A percentile compares a stretch with the other conserved stretches of the same genome.
Conservation (phyloP, 495 filamentous ascomycete genomes). For the Hyphodiscus hymeniophilus region DNA sequence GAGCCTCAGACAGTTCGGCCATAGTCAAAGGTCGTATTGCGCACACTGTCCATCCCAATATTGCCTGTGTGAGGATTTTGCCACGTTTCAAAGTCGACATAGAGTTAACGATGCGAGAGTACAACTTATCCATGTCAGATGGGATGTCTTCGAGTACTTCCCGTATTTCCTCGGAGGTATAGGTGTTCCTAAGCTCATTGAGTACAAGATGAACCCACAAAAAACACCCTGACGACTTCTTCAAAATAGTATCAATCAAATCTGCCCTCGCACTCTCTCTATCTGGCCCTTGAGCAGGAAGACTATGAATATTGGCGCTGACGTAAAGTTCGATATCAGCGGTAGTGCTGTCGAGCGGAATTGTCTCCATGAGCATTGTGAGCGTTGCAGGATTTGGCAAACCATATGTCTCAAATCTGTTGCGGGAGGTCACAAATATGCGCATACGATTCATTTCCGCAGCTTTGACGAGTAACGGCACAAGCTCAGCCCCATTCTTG, state of each 20-base stretch:
- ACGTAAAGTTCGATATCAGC: constrained; percentile 8
- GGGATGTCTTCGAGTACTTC: constrained; percentile 13
- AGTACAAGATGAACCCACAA: constrained; percentile 17
- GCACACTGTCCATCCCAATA: constrained; percentile 14
- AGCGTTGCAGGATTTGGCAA: constrained; percentile 3
- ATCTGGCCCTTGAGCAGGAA: not conserved
- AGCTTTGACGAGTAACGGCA: constrained; percentile 9
- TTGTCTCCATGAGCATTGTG: no score
- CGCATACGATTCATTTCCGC: constrained; percentile 1
- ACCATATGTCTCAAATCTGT: not conserved
- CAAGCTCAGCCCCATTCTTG: not conserved
- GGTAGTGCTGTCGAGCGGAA: constrained; percentile 14
- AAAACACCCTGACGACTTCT: constrained; percentile 12
- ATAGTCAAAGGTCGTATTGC: constrained; percentile 5
- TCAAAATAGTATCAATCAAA: constrained; percentile 12
- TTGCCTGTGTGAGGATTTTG: constrained; percentile 10
- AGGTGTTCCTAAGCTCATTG: constrained; percentile 2
- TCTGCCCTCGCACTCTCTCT: not conserved
- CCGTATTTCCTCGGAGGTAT: not conserved
- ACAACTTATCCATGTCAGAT: constrained; percentile 9
- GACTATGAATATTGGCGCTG: not conserved
- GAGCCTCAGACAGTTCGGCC: constrained; percentile 6
- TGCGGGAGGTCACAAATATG: constrained; percentile 12
- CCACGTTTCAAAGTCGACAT: constrained; percentile 1
- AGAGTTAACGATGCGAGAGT: constrained; percentile 1